Base-by-base conservation (phyloP, 2,329 filamentous ascomycete genomes). In the Lachnellula suecica region DNA sequence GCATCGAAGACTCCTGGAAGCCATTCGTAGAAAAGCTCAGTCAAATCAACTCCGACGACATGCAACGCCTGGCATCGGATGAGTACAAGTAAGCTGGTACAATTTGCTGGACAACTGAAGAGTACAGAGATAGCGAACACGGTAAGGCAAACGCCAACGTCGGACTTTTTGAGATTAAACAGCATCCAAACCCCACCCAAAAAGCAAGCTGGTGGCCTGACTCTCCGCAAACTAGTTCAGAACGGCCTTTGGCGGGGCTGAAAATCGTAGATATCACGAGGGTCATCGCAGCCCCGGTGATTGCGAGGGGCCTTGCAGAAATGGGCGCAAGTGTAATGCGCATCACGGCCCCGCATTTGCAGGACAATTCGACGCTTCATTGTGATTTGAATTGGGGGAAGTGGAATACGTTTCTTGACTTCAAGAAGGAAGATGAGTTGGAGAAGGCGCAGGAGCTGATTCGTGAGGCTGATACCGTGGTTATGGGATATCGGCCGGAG, bases 401-500 rank as follows among this genome's bases (percentile, higher is more conserved):
- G 61, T 70, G 71, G 46, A 76, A 73, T 2, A 68, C 72, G 3
- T 64, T 67, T 13, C 63, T 83, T 2, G 74, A 83, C 57, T 72
- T 82, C 31, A 70, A 71, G 40, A 68, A 72, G 3, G 58, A 69
- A 2, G 62, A 66, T 1, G 76, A 76, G 44, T 70, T 68, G 51
- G 60, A 62, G 1, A 67, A 71, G 8, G 63, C 80, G 0, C 62
- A 68, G 2, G 64, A 70, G 5, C 70, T 82, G 2, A 60, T 82
- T 11, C 60, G 62, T 4, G 74, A 77, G 2, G 77, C 74, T 2
- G 80, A 83, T 59, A 72, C 82, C 31, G 75, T 82, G 52, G 63
- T 82, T 20, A 75, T 81, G 53, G 79, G 79, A 23, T 83, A 77
- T 68, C 70, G 79, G 8, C 70, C 71, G 8, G 71, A 71, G 6